Evolutionary conservation across 805 yeast species (phyloP).

Genomic region (Huiozyma naganishii): DNA sequence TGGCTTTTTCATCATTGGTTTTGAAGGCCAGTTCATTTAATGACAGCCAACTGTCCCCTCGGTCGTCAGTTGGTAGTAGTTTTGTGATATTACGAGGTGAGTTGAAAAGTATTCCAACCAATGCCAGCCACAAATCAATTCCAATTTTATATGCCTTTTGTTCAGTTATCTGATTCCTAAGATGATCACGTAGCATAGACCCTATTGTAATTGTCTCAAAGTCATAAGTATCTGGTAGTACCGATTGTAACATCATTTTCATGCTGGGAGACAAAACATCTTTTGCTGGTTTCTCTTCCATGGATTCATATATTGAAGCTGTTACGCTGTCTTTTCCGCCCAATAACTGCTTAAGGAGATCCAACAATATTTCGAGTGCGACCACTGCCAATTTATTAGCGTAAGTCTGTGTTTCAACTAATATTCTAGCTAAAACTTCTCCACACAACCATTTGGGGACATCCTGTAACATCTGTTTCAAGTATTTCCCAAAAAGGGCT

Average conservation of each 20-base stretch:
- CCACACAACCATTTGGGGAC: slow-evolving; percentile 18
- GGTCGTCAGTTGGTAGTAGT: slow-evolving; percentile 2
- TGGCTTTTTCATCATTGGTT: slow-evolving; percentile 4
- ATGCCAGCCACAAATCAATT: slow-evolving; percentile 23
- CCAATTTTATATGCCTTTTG: slow-evolving; percentile 18
- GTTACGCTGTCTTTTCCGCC: slow-evolving; percentile 4
- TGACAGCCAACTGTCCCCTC: slow-evolving; percentile 12
- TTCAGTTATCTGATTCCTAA: slow-evolving; percentile 8
- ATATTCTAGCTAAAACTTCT: slow-evolving; percentile 17
- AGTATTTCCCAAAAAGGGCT: slow-evolving; percentile 15
- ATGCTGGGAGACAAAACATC: neutral
- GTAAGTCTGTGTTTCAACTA: slow-evolving; percentile 12
- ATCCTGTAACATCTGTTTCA: slow-evolving; percentile 14
- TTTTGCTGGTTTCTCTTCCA: slow-evolving; percentile 11
- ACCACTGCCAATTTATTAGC: slow-evolving; percentile 12
- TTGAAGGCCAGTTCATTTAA: slow-evolving; percentile 13
- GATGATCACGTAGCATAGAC: slow-evolving; percentile 10
- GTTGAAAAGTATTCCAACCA: slow-evolving; percentile 19
- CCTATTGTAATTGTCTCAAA: slow-evolving; percentile 9
- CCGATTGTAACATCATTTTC: neutral
- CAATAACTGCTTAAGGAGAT: slow-evolving; percentile 15
- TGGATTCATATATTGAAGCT: slow-evolving; percentile 6
- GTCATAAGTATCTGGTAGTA: neutral
- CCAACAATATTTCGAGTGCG: slow-evolving; percentile 15
- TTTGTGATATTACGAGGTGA: slow-evolving; percentile 4